Base-by-base conservation (phyloP, 129 eudicot species). In the Flaveria robusta region DNA sequence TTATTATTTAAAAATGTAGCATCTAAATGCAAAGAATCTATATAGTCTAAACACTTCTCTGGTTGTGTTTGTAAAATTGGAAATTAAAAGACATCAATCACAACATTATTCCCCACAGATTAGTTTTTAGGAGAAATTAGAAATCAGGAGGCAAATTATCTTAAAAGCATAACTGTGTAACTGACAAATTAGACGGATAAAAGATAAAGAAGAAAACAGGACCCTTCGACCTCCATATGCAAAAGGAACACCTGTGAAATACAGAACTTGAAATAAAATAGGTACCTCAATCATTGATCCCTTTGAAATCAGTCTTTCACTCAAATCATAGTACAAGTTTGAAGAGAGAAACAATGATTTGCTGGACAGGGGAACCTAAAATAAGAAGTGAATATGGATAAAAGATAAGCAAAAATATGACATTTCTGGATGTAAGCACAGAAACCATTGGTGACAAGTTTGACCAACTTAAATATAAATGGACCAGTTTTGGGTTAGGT, bases 231-330 rank as follows among this genome's bases (percentile, higher is more conserved):
- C 62, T 54, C 26, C 39, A 68, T 77, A 20, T 66, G 67, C 66
- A 23, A 51, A 68, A 23, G 27, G 26, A 24, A 77, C 34, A 77
- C 42, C 81, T 39, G 51, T 14, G 2, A 59, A 27, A 47, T 59
- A 55, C 66, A 79, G 34, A 22, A 71, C 55, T 60, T 4, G 18
- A 62, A 18, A 49, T 39, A 72, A 73, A 47, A 13, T 63, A 72
- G 56, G 68, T 84, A 91, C 99, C 99, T 94, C 96, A 75, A 80
- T 49, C 76, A 91, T 74, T 56, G 43, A 79, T 56, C 99, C 97
- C 45, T 83, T 83, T 39, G 85, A 72, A 65, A 83, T 70, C 76
- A 89, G 73, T 77, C 88, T 81, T 66, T 81, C 92, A 76, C 83
- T 51, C 86, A 89, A 82, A 72, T 91, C 99, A 83, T 85, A 75